Percentiles rank a stretch among this genome's conserved stretches.
Conservation (phyloP, 2,329 filamentous ascomycete genomes). For the Penicillium sp. region DNA sequence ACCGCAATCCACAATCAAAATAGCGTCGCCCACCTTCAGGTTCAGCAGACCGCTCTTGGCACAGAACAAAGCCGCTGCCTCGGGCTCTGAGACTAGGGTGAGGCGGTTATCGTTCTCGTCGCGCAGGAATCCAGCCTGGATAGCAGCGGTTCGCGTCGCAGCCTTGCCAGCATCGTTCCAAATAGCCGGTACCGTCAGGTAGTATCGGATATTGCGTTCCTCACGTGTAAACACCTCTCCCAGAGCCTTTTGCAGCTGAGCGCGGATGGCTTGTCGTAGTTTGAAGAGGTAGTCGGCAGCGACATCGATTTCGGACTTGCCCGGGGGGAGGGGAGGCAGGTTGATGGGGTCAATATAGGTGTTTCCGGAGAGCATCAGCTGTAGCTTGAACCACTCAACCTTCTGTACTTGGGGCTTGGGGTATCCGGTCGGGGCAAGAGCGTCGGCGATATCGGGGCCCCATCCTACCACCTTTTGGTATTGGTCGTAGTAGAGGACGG, state of each 20-base stretch:
- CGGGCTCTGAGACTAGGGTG: conserved; percentile 89
- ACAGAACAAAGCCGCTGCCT: conserved; percentile 94
- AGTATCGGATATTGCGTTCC: conserved; percentile 95
- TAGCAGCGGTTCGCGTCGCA: conserved; percentile 86
- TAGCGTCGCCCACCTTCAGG: conserved; percentile 96
- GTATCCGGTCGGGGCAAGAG: conserved; percentile 89
- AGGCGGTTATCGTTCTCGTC: conserved; percentile 96
- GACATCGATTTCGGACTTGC: conserved; percentile 97
- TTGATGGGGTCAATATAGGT: conserved; percentile 99
- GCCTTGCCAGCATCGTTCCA: conserved; percentile 99
- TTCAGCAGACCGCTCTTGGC: conserved; percentile 93
- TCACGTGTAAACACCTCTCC: conserved; percentile 97
- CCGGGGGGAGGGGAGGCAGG: conserved; percentile 87
- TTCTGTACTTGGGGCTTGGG: conserved; percentile 97
- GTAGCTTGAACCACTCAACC: conserved; percentile 99
- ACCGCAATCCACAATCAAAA: conserved; percentile 95
- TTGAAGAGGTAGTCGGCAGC: conserved; percentile 99
- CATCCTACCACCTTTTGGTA: conserved; percentile 99
- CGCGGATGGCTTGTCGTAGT: conserved; percentile 90
- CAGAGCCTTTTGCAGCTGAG: conserved; percentile 87
- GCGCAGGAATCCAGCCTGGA: conserved; percentile 90
- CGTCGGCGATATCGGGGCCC: conserved; percentile 96
- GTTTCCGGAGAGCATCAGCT: conserved; percentile 96
- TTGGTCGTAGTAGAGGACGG: conserved; percentile 98
- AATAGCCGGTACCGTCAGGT: conserved; percentile 95